Evolutionary conservation across 139 green algal genomes (phyloP), one percentile per base, ranked within the genome.

Genomic region (Chlorella sorokiniana): DNA sequence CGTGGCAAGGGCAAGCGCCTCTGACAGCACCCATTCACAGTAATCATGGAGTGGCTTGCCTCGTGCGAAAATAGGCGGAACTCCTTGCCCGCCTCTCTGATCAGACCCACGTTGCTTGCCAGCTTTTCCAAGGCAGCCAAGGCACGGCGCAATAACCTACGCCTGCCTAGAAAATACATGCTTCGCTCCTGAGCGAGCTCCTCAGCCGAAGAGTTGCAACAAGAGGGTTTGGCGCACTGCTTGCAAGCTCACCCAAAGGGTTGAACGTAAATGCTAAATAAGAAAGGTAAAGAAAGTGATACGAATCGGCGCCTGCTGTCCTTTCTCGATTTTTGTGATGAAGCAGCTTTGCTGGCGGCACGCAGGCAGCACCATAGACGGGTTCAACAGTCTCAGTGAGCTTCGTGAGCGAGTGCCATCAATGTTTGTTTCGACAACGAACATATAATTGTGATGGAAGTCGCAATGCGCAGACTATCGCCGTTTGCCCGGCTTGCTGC

Each of bases 71-170:
- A 76, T 1, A 51, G 42, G 11, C 69, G 42, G 38, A 76, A 56
- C n/a, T 76, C 69, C n/a, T 76, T 76, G 42, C 69, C 42, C 29
- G 69, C 69, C 44, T 76, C 69, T 4, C 69, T n/a, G 42, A 76
- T 76, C 18, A 76, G 22, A 9, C 69, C 69, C 29, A 76, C 37
- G 38, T 78, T 78, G 71, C 71, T 59, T 20, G 71, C 71, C 35
- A 78, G 27, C 16, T 56, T 56, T 42, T 76, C 69, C n/a, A 76
- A n/a, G 1, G 69, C 69, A 6, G 31, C 29, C 41, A 76, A 76
- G 9, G 61, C 23, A n/a, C 69, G 69, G 14, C 69, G 69, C 9
- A 76, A n/a, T 20, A 76, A 14, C 42, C 29, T 61, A 11, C 42
- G 45, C 10, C 69, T n/a, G 29, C 69, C 27, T 16, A 76, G 33